Evolutionary conservation across 768 basidiomycete species (phyloP), one percentile per base, ranked within the genome.

Genomic region (Tricholoma matsutake): DNA sequence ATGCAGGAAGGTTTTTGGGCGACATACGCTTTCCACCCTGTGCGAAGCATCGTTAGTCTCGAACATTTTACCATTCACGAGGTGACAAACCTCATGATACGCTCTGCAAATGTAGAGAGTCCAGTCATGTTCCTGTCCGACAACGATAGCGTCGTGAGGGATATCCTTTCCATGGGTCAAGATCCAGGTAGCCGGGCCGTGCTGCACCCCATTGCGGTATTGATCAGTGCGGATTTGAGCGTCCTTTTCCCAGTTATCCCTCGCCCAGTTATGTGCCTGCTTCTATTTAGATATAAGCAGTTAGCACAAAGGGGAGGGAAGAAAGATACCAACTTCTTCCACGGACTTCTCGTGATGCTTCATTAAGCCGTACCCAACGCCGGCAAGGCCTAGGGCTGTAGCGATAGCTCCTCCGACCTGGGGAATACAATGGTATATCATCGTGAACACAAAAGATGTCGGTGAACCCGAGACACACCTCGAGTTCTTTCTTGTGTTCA

Each of bases 141-240:
- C 85, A 37, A 73, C 69, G 60, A 91, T 79, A 25, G 88, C 87
- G 55, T 76, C 75, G 2, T 65, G 67, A 29, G 89, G 89, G 60
- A 91, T 87, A 34, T 78, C 68, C 66, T 76, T 84, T 55, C 87
- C 87, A 43, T 83, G 74, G 39, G 76, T 81, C 54, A 86, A 77
- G 35, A 89, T 65, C 90, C 90, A 92, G 20, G 82, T 83, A 11
- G 79, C 77, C 3, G 87, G 85, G 1, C 69, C 77, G 0, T 70
- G 68, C 18, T 79, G 78, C 0, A 80, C 81, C 18, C 79, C 70
- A 11, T 67, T 66, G 64, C 76, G 70, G 75, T 78, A 88, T 9
- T 78, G 72, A 6, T 76, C 71, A 10, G 86, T 84, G 61, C 85
- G 84, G n/a, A 51, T 59, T 64, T 81, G 76, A 4, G 88, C 86